Base-by-base conservation (phyloP, 352 stramenopile genomes). In the Globisporangium ultimum region DNA sequence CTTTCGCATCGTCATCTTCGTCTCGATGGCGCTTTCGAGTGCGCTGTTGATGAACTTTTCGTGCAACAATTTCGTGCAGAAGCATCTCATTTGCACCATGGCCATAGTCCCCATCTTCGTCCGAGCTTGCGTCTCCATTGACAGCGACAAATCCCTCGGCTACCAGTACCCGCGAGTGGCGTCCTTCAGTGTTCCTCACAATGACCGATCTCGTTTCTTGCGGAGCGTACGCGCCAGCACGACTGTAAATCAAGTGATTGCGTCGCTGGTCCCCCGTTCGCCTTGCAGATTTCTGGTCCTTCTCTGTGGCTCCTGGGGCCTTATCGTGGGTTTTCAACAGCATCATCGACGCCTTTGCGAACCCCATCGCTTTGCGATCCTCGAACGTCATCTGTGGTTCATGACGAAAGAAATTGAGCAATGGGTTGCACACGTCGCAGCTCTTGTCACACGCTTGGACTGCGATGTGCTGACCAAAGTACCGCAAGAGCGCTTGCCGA, bases 371-470 rank as follows among this genome's bases (percentile, higher is more conserved):
- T 1, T 42, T 57, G 7, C 67, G 64, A 24, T 58, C 55, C 20
- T 75, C 72, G 0, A 20, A 36, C 15, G 11, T 55, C 55, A 54
- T 32, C 15, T 50, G 17, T 89, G 97, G 11, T 50, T 74, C 76
- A 38, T 82, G 78, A 20, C 72, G 76, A 21, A 88, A 88, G 21
- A 72, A 71, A 46, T 74, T 66, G 4, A 88, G 74, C 42, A 64
- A 64, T 3, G 79, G 74, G 52, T 86, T 79, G 65, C 76, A 87
- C 32, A 86, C 79, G 47, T 87, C 76, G 40, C 79, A 87, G 14
- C 64, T 81, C 11, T 68, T 61, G 12, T 68, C 51, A 53, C 78
- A 88, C 17, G 84, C 72, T 0, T 62, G 41, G 34, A 82, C 74
- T 0, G 65, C 64, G 18, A 86, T 73, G 18, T 71, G 58, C 55